Base-by-base conservation (phyloP, 2,329 filamentous ascomycete species). In the Metarhizium rileyi region DNA sequence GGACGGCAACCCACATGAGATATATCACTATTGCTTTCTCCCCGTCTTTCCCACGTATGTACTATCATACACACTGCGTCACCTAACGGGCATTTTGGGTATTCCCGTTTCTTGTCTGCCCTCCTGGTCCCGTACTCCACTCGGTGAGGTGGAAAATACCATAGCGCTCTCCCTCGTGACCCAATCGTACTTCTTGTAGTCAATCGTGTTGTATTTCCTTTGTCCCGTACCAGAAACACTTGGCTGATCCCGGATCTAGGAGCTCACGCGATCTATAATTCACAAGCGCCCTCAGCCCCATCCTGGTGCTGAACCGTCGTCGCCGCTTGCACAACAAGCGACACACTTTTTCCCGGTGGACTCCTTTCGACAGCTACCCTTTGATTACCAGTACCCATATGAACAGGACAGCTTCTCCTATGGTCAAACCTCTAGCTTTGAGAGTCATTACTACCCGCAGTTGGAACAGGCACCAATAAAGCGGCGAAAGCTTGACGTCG, bases 1-100 rank as follows among this genome's bases (percentile, higher is more conserved):
- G 70, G 70, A 61, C 66, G 70, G 70, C 63, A 68, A 63, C 63
- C 61, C 71, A 68, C 70, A 72, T 69, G 63, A 61, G 60, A 65
- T 71, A 69, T 70, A 68, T 71, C 64, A 69, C 63, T 60, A 60
- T 62, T 20, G 62, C 57, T 57, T 57, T 57, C 59, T 63, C 56
- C 60, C 58, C 58, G 53, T 61, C 57, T 55, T 50, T 58, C 52
- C 56, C 59, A 57, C 56, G 52, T 56, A 10, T 23, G 28, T 38
- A 6, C 7, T 38, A 22, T 9, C 18, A 28, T 48, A n/a, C 30
- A n/a, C 30, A 38, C 28, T 48, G 20, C 33, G 18, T 26, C 18
- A 26, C 18, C 38, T 27, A 22, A 40, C 52, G 50, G 47, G 53
- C 50, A 51, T 57, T 59, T n/a, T 47, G 35, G 22, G 25, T 41